Evolutionary conservation across 495 filamentous ascomycete species (phyloP), one percentile per base, ranked within the genome.

Genomic region (Penicillium waksmanii): DNA sequence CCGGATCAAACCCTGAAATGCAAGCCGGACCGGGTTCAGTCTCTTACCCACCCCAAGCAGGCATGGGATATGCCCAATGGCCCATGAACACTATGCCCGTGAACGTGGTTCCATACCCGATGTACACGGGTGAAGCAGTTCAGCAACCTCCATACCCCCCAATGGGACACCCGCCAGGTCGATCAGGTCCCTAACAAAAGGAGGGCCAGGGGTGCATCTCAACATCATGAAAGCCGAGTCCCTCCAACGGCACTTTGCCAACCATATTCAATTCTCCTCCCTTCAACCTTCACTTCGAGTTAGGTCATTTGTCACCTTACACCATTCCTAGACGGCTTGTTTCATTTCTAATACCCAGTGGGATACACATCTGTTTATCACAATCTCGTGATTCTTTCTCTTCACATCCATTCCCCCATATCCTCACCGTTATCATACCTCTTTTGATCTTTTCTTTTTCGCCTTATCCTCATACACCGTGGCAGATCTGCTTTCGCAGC

Each of bases 21-120:
- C 76, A 76, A 38, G 56, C 62, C 2, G 58, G 69, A 0, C 65
- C 69, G 15, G 68, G 74, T 1, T 61, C 73, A 1, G 70, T 78
- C 1, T 68, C 73, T 1, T 80, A 77, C 55, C 66, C 71, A 9
- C 63, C 63, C 0, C 73, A 73, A 60, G 53, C 69, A 13, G 58
- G 67, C 1, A 72, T 79, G 69, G 75, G 67, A n/a, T 78, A 64
- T 51, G 34, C 66, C 9, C 61, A 61, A 36, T 80, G 77, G 77
- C 70, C 70, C n/a, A 66, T 78, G 67, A 73, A 66, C 55, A 62
- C 61, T 18, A 71, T 80, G 65, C 58, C 68, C 9, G 55, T 78
- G 66, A 66, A 64, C 33, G 69, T 75, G 23, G 70, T 77, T 8
- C 73, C 63, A n/a, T 79, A 77, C 53, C 72, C 73, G 2, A 70